Evolutionary conservation across 2,329 filamentous ascomycete genomes (phyloP).

Genomic region (Sporothrix humicola): DNA sequence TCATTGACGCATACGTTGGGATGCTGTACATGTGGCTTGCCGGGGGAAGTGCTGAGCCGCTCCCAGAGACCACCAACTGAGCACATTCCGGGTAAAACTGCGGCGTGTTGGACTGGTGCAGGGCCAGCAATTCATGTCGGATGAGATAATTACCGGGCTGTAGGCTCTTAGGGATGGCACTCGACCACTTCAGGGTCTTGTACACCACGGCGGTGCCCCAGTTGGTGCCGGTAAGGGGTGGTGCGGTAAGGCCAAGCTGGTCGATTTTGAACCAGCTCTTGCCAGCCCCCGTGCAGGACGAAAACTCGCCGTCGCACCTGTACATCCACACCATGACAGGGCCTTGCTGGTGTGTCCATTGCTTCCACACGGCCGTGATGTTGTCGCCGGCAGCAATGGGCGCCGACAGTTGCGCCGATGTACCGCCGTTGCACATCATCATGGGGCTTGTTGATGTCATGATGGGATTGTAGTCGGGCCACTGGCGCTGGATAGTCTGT

Average conservation of each 20-base stretch:
- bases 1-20: conserved; percentile 52
- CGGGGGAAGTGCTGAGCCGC: conserved; percentile 52
- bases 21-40: conserved; percentile 53
- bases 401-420: conserved; percentile 53
- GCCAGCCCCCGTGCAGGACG: conserved; percentile 56
- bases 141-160: conserved; percentile 61
- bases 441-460: conserved; percentile 54
- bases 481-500: conserved; percentile 59
- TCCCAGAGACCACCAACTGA: conserved; percentile 57
- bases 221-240: conserved; percentile 41
- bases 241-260: conserved; percentile 49
- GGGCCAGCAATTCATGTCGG: conserved; percentile 61
- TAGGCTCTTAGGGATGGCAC: conserved; percentile 55
- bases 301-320: conserved; percentile 54
- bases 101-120: conserved; percentile 58
- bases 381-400: conserved; percentile 54
- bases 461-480: conserved; percentile 63
- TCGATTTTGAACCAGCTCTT: conserved; percentile 66
- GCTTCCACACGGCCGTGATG: conserved; percentile 58
- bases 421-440: conserved; percentile 62
- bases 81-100: conserved; percentile 64
- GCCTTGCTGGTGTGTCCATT: conserved; percentile 65
- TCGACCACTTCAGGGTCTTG: conserved; percentile 53
- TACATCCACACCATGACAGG: conserved; percentile 66
- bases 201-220: conserved; percentile 57